phyloP scores from a whole-genome alignment of 2,329 filamentous ascomycete genomes.

The Hypoxylon sp. region DNA sequence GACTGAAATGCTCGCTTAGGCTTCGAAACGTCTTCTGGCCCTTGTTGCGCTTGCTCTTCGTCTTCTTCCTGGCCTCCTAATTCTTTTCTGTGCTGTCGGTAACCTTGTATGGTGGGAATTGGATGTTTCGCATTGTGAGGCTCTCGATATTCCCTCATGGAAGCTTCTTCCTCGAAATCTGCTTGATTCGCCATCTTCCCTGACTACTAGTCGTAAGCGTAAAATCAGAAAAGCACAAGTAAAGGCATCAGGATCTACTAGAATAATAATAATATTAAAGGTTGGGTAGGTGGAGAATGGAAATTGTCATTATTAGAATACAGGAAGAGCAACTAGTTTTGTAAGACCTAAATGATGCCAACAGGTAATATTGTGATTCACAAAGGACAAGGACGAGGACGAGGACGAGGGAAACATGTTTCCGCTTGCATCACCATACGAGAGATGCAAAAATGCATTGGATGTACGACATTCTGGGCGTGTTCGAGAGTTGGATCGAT shows the following conservation, averaged over 20 bases:
- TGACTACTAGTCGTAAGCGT: background rate
- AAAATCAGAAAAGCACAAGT: background rate
- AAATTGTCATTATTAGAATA: constrained; percentile 16
- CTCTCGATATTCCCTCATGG: constrained; percentile 41
- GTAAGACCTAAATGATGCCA: constrained; percentile 19
- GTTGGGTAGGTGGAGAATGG: background rate
- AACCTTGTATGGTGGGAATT: constrained; percentile 65
- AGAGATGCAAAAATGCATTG: constrained; percentile 20
- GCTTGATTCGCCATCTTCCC: constrained; percentile 41
- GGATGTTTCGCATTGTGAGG: constrained; percentile 51
- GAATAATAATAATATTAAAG: background rate
- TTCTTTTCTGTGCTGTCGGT: constrained; percentile 63
- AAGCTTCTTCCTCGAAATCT: constrained; percentile 41
- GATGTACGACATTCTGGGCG: constrained; percentile 9
- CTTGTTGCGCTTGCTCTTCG: constrained; percentile 54
- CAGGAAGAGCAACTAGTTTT: background rate
- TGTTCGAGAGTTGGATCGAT: constrained; percentile 24
- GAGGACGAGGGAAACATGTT: constrained; percentile 16
- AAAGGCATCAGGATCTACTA: constrained; percentile 7
- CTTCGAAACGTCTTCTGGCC: constrained; percentile 56
- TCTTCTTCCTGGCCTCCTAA: constrained; percentile 60
- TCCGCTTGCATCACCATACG: constrained; percentile 40
- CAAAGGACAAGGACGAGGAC: constrained; percentile 8
- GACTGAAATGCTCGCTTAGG: constrained; percentile 56
- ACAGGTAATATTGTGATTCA: constrained; percentile 14